A percentile compares a stretch with the other conserved stretches of the same genome.
Evolutionary conservation across 768 basidiomycete genomes (phyloP).

Genomic region (Xerocomellus intermedius): DNA sequence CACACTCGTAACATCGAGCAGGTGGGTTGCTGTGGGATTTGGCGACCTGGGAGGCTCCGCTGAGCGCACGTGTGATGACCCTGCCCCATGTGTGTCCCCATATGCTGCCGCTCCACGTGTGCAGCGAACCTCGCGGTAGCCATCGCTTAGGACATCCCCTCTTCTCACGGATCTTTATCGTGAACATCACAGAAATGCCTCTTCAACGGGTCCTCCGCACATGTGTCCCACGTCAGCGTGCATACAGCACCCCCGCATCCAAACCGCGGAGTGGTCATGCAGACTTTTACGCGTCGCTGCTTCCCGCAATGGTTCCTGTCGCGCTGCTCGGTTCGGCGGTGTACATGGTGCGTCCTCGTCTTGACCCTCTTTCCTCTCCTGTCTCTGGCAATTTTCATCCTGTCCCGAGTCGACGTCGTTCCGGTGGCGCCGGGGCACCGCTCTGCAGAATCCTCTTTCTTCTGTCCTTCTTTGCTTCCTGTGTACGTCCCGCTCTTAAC

Average conservation of each 20-base stretch:
- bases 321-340: conserved; percentile 76
- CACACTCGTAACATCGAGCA: not conserved
- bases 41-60: no score
- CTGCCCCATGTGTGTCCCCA: no score
- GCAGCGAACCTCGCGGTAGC: no score
- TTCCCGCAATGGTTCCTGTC: conserved; percentile 78
- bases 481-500: conserved; percentile 6
- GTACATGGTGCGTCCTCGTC: conserved; percentile 54
- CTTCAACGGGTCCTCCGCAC: not conserved
- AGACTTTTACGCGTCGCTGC: conserved; percentile 63
- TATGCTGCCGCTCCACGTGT: not conserved
- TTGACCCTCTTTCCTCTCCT: not conserved
- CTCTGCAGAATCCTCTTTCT: conserved; percentile 1
- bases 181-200: not conserved
- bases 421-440: conserved; percentile 13
- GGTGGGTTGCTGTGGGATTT: no score
- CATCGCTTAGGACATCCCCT: no score
- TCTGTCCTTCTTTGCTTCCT: not conserved
- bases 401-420: not conserved
- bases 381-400: conserved; percentile 1
- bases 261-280: conserved; percentile 48
- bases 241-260: conserved; percentile 11
- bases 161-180: no score
- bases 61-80: not conserved
- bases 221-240: not conserved